Percentiles rank a stretch among this genome's conserved stretches.
Conservation (phyloP, 805 yeast species). For the Lachancea cidri region DNA sequence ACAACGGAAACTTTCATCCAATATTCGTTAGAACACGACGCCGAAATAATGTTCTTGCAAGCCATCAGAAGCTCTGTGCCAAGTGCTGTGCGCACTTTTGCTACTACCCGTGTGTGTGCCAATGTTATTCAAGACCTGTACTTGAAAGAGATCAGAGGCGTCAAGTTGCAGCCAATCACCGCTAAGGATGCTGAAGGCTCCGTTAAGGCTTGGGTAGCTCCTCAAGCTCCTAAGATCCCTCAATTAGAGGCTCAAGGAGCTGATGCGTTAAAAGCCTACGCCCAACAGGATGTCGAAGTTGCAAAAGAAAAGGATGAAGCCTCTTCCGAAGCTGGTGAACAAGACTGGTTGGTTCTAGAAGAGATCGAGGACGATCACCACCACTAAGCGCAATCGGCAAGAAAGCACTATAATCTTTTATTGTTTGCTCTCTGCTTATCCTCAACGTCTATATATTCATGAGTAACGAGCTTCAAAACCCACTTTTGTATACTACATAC, state of each 20-base stretch:
- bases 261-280: slow-evolving; percentile 62
- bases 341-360: slow-evolving; percentile 79
- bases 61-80: slow-evolving; percentile 6
- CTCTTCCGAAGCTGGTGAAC: slow-evolving; percentile 30
- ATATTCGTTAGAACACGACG: background rate
- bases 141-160: slow-evolving; percentile 78
- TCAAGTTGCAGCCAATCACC: slow-evolving; percentile 75
- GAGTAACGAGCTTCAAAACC: slow-evolving; percentile 7
- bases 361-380: slow-evolving; percentile 49
- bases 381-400: slow-evolving; percentile 5
- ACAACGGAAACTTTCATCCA: background rate
- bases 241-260: slow-evolving; percentile 63
- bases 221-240: slow-evolving; percentile 74
- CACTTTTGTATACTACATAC: slow-evolving; percentile 8
- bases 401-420: background rate
- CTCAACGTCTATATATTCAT: slow-evolving; percentile 7
- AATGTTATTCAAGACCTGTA: slow-evolving; percentile 80
- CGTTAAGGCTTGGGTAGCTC: slow-evolving; percentile 79
- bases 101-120: slow-evolving; percentile 32
- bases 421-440: background rate
- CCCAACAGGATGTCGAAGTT: slow-evolving; percentile 69
- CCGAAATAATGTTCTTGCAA: slow-evolving; percentile 6
- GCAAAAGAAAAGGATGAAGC: slow-evolving; percentile 44
- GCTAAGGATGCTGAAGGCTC: slow-evolving; percentile 71
- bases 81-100: slow-evolving; percentile 23